Conservation (phyloP, 805 yeast species). For the Komagataella phaffii region DNA sequence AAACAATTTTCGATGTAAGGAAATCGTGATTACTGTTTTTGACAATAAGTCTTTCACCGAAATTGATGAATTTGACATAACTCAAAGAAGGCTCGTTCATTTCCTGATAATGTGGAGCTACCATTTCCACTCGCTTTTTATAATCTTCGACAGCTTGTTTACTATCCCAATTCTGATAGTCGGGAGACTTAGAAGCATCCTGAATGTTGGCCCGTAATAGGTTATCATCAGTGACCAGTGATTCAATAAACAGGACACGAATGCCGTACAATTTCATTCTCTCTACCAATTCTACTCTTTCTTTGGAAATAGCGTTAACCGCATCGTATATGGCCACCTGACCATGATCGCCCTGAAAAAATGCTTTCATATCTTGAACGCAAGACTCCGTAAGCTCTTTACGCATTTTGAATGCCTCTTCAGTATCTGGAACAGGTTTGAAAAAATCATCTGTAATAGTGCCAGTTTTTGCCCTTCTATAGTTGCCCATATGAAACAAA, state of each 20-base stretch:
- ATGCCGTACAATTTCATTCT: slow-evolving; percentile 44
- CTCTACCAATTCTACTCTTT: slow-evolving; percentile 45
- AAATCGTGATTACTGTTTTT: slow-evolving; percentile 81
- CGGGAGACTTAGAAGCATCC: slow-evolving; percentile 81
- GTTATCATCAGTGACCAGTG: slow-evolving; percentile 60
- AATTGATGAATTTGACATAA: slow-evolving; percentile 79
- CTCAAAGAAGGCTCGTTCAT: slow-evolving; percentile 48
- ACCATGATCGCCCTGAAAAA: slow-evolving; percentile 67
- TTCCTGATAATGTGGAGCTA: slow-evolving; percentile 61
- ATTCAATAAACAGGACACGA: slow-evolving; percentile 79
- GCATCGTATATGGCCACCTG: slow-evolving; percentile 97
- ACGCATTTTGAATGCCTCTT: slow-evolving; percentile 39
- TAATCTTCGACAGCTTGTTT: slow-evolving; percentile 69
- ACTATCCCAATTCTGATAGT: slow-evolving; percentile 66
- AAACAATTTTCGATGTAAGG: slow-evolving; percentile 79
- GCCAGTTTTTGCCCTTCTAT: slow-evolving; percentile 46
- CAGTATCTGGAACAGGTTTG: slow-evolving; percentile 32
- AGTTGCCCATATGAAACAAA: slow-evolving; percentile 85
- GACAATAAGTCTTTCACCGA: slow-evolving; percentile 73
- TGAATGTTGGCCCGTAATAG: slow-evolving; percentile 65
- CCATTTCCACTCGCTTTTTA: slow-evolving; percentile 51
- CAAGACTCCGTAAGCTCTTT: slow-evolving; percentile 48
- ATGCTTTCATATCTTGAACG: slow-evolving; percentile 51
- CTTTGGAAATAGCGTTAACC: slow-evolving; percentile 66
- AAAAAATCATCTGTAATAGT: slow-evolving; percentile 60